Conservation (phyloP, 2,329 filamentous ascomycete genomes). For the Colletotrichum chlorophyti region DNA sequence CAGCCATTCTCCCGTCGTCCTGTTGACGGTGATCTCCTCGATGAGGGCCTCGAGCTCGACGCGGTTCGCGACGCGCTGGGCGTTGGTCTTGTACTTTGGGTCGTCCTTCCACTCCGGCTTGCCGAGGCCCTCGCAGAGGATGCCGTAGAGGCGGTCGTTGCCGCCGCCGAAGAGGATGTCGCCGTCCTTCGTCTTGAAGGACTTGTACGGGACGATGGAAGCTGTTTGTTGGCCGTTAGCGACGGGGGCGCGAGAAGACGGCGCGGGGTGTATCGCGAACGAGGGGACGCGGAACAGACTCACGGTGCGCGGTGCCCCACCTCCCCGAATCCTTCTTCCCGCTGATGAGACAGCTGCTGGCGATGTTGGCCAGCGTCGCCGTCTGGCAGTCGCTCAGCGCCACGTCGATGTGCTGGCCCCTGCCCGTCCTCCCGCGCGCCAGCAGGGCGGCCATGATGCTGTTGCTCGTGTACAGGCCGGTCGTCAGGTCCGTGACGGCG, state of each 20-base stretch:
- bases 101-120: conserved; percentile 67
- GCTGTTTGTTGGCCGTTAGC: conserved; percentile 56
- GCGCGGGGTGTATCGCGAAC: no score
- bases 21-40: conserved; percentile 74
- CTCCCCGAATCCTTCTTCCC: conserved; percentile 86
- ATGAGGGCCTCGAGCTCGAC: conserved; percentile 79
- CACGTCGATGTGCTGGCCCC: conserved; percentile 91
- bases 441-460: conserved; percentile 93
- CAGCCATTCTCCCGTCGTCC: conserved; percentile 89
- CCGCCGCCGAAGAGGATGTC: conserved; percentile 74
- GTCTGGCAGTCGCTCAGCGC: conserved; percentile 94
- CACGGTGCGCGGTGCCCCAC: conserved; percentile 96
- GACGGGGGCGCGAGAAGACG: no score
- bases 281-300: no score
- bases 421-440: conserved; percentile 74
- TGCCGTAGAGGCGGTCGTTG: conserved; percentile 73
- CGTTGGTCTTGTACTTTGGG: conserved; percentile 66
- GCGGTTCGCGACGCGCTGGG: conserved; percentile 73
- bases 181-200: conserved; percentile 78
- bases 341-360: conserved; percentile 88
- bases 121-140: conserved; percentile 67
- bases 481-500: conserved; percentile 94
- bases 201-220: conserved; percentile 95
- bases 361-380: conserved; percentile 93
- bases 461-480: conserved; percentile 93